Percentiles rank a stretch among this genome's conserved stretches.
Evolutionary conservation across 23 red algal genomes (phyloP).

Genomic region (Gracilaria domingensis): DNA sequence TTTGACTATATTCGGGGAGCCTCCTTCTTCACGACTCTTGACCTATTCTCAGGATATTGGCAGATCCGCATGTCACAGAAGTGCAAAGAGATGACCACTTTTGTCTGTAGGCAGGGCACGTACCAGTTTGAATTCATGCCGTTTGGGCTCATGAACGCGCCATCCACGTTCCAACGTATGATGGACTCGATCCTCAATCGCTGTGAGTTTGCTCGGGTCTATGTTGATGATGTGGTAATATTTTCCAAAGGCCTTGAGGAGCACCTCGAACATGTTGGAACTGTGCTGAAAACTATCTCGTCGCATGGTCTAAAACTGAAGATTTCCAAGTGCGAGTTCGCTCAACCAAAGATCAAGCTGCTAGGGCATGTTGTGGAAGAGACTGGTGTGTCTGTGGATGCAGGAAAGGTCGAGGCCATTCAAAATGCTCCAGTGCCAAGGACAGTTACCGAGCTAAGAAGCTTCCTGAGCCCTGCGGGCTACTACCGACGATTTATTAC

Average conservation of each 20-base stretch:
- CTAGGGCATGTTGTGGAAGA: background rate
- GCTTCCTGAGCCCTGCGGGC: background rate
- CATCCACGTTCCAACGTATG: background rate
- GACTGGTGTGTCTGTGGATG: background rate
- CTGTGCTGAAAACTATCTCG: background rate
- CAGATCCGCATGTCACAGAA: background rate
- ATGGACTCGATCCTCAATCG: background rate
- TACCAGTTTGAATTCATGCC: background rate
- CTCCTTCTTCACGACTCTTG: background rate
- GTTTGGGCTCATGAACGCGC: background rate
- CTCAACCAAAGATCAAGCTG: background rate
- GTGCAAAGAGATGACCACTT: background rate
- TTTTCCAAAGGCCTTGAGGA: background rate
- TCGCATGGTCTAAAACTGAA: background rate
- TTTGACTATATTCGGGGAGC: background rate
- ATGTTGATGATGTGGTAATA: background rate
- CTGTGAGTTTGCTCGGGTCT: background rate
- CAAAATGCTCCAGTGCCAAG: background rate
- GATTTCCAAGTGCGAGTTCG: background rate
- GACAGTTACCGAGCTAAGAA: background rate
- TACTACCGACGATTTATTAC: slow-evolving; percentile 19
- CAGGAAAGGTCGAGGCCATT: background rate
- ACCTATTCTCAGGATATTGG: background rate
- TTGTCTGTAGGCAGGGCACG: background rate
- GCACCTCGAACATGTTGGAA: background rate